Base-by-base conservation (phyloP, 1,284 basidiomycete species). In the Trichosporon sp. region DNA sequence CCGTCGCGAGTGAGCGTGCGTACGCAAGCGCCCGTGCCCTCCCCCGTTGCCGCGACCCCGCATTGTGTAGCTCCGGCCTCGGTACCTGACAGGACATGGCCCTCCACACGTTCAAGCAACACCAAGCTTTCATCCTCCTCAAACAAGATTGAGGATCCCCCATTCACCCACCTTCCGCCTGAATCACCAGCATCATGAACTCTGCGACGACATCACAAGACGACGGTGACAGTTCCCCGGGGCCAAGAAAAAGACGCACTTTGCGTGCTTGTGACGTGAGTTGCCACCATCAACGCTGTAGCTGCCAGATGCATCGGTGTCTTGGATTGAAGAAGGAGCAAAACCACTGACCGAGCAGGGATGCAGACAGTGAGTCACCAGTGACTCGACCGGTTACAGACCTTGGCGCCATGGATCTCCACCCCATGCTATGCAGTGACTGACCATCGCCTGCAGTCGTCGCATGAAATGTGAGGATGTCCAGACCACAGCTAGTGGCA, bases 381-480 rank as follows among this genome's bases (percentile, higher is more conserved):
- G 44, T 5, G 27, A 27, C 31, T 37, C 40, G 58, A 27, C 49
- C 3, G 25, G 49, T 29, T 54, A 54, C 49, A 31, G 25, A 54
- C 49, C 25, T 9, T n/a, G 49, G 49, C 25, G 49, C 25, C 27
- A 54, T 54, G n/a, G 40, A 21, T 10, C 40, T 21, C n/a, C 7
- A 2, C 7, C 16, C 36, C 5, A 2, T 3, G 13, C 16, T 44
- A 6, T 2, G 16, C 16, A 29, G 27, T n/a, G 16, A 5, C 49
- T 54, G 49, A 54, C 29, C 2, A 29, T 16, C 34, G 11, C 23
- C 19, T 8, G 1, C 61, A 74, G 73, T 29, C 68, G 68, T 11
- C 69, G 71, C 10, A 70, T 70, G 54, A 74, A 70, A 65, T 73
- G 71, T 59, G 69, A 73, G 32, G 67, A 69, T 33, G 40, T 68